Evolutionary conservation across 1,139 yeast species (phyloP).

Genomic region (Saccharomyces hybrid): DNA sequence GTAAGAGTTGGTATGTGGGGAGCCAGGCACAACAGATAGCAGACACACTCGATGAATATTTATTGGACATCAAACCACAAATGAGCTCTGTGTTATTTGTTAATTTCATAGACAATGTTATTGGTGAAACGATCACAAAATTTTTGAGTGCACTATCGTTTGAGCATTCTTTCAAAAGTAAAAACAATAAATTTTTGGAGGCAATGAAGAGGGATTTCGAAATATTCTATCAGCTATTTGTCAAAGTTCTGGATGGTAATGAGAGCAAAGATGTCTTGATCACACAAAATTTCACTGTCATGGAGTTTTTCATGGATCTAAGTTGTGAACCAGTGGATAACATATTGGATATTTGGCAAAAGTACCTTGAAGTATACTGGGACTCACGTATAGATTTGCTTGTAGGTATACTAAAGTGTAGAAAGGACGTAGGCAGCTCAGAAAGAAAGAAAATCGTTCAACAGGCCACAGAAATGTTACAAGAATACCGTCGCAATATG

Average conservation of each 20-base stretch:
- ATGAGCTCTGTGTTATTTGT: conserved; percentile 46
- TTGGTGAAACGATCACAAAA: conserved; percentile 42
- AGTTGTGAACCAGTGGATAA: conserved; percentile 48
- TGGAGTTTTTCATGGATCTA: conserved; percentile 68
- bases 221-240: conserved; percentile 54
- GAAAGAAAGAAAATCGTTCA: conserved; percentile 20
- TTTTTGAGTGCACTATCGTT: conserved; percentile 43
- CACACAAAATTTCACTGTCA: conserved; percentile 45
- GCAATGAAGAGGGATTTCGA: conserved; percentile 66
- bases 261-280: conserved; percentile 31
- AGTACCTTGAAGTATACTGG: conserved; percentile 51
- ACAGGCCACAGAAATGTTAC: conserved; percentile 14
- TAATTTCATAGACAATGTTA: conserved; percentile 44
- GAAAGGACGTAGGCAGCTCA: conserved; percentile 34
- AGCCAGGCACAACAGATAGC: conserved; percentile 51
- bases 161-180: conserved; percentile 34
- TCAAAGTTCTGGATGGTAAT: conserved; percentile 36
- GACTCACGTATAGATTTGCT: conserved; percentile 64
- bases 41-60: conserved; percentile 69
- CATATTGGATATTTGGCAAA: conserved; percentile 52
- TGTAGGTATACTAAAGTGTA: conserved; percentile 39
- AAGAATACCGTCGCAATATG: background rate
- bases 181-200: conserved; percentile 40
- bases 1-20: conserved; percentile 43
- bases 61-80: conserved; percentile 49